Percentiles rank a stretch among this genome's conserved stretches.
These are phyloP conservation scores for Paxillus involutus DNA, from an alignment of 768 basidiomycete species.

Conservation along the genomic window DNA sequence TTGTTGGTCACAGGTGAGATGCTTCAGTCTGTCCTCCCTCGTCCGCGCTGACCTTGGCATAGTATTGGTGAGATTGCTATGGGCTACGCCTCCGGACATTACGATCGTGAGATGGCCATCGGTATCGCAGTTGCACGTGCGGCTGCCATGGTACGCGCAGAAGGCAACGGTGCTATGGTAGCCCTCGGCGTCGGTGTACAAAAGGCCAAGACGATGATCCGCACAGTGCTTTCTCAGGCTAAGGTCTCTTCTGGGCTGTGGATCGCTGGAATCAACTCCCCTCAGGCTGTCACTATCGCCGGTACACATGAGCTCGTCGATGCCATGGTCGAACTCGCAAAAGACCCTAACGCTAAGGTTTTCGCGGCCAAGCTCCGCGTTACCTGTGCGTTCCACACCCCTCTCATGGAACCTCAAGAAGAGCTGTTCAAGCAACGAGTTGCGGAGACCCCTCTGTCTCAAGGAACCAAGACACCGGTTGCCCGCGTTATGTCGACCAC, in stretches of 20 bases:
- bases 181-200: conserved; percentile 34
- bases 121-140: conserved; percentile 37
- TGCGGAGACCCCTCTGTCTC: conserved; percentile 14
- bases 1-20: conserved; percentile 34
- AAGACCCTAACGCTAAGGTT: conserved; percentile 25
- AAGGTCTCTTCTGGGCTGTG: conserved; percentile 29
- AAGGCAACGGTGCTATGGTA: conserved; percentile 35
- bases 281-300: conserved; percentile 36
- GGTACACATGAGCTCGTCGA: conserved; percentile 32
- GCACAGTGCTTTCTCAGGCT: conserved; percentile 29
- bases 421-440: conserved; percentile 27
- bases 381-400: conserved; percentile 35
- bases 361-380: conserved; percentile 32
- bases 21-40: not conserved
- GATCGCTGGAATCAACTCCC: conserved; percentile 37
- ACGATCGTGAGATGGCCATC: conserved; percentile 33
- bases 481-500: conserved; percentile 36
- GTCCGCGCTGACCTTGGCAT: conserved; percentile 6
- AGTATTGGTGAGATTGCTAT: conserved; percentile 37
- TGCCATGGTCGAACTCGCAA: conserved; percentile 25
- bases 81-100: conserved; percentile 37
- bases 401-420: conserved; percentile 35
- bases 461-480: conserved; percentile 18
- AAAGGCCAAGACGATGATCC: conserved; percentile 32
- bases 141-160: conserved; percentile 34